Conservation (phyloP, 345 rosid species). For the Litchi chinensis region DNA sequence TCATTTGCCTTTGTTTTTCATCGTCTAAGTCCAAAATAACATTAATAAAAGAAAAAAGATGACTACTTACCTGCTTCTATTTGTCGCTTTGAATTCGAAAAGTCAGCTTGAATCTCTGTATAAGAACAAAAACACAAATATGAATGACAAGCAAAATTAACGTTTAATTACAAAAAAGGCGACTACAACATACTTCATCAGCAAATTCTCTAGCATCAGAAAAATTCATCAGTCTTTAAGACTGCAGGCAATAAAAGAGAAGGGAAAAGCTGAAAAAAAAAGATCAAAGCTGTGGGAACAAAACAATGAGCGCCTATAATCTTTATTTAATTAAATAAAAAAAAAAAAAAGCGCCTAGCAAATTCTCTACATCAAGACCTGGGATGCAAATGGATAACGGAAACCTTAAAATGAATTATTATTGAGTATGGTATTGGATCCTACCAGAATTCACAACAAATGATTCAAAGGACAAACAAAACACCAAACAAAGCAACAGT, state of each 20-base stretch:
- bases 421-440: neutral
- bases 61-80: slow-evolving; percentile 16
- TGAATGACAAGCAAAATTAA: neutral
- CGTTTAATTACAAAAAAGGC: too few relatives aligned
- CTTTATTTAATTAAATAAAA: too few relatives aligned
- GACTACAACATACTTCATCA: neutral
- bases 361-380: too few relatives aligned
- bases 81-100: slow-evolving; percentile 4
- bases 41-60: neutral
- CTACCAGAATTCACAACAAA: neutral
- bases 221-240: neutral
- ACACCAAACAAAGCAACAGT: neutral
- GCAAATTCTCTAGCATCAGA: neutral
- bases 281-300: too few relatives aligned
- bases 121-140: neutral
- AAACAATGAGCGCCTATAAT: too few relatives aligned
- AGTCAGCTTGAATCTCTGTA: slow-evolving; percentile 18
- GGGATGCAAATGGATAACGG: neutral
- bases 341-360: too few relatives aligned
- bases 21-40: neutral
- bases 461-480: neutral
- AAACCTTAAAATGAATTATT: neutral
- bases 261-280: neutral
- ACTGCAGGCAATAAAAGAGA: neutral
- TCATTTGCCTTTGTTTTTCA: neutral